Percentiles rank a stretch among this genome's conserved stretches.
These are phyloP conservation scores for Termitomyces bulborhizus DNA, from an alignment of 768 basidiomycete species.

Conservation along the genomic window DNA sequence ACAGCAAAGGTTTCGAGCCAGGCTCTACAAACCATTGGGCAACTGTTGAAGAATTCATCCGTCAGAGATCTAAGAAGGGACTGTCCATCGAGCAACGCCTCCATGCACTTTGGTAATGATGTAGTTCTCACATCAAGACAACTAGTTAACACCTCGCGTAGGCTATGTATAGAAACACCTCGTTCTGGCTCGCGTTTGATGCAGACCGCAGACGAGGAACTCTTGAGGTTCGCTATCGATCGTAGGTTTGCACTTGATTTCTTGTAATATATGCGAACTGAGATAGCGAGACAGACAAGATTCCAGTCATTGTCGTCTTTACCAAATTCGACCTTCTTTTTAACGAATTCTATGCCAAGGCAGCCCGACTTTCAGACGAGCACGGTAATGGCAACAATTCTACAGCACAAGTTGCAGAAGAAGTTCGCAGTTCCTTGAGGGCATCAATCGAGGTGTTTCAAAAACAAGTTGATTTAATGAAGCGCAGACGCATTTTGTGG, in stretches of 20 bases:
- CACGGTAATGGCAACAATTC: background rate
- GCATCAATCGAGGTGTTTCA: background rate
- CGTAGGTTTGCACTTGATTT: background rate
- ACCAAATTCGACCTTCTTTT: background rate
- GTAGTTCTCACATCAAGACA: background rate
- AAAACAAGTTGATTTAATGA: background rate
- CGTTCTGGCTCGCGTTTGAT: slow-evolving; percentile 1
- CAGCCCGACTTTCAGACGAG: background rate
- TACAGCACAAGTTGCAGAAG: background rate
- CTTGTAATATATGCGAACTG: background rate
- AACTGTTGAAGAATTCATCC: background rate
- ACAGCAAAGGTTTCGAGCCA: background rate
- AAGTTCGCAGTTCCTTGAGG: background rate
- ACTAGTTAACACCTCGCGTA: background rate
- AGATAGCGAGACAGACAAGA: background rate
- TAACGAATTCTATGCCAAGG: background rate
- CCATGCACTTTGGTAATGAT: background rate
- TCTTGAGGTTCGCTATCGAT: background rate
- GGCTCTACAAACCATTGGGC: background rate
- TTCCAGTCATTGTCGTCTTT: slow-evolving; percentile 1
- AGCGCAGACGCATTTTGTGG: background rate
- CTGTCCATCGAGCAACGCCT: background rate
- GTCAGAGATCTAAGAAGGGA: background rate
- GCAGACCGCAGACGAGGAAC: background rate
- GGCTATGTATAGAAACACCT: background rate